These are phyloP conservation scores for Pseudopyricularia cyperi DNA, from an alignment of 2,329 filamentous ascomycete species.

Conservation along the genomic window DNA sequence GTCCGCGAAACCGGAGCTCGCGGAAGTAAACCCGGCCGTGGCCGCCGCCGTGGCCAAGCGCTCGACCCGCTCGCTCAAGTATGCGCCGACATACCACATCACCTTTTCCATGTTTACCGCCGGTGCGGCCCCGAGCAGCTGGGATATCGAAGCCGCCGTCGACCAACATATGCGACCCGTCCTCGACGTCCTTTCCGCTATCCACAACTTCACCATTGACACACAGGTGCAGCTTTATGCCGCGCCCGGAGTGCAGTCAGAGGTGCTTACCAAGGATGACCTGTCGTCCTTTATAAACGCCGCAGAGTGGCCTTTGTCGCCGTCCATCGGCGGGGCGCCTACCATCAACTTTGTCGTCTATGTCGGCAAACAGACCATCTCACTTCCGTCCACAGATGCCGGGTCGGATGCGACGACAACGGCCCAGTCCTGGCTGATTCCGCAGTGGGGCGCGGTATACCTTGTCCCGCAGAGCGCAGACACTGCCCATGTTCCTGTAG, in stretches of 20 bases:
- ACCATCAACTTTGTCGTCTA: slow-evolving; percentile 96
- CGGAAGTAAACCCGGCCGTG: slow-evolving; percentile 25
- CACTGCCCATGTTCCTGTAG: slow-evolving; percentile 41
- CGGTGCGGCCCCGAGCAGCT: slow-evolving; percentile 63
- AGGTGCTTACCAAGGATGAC: slow-evolving; percentile 68
- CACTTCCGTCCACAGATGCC: slow-evolving; percentile 11
- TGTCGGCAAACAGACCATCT: slow-evolving; percentile 65
- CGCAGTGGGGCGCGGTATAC: slow-evolving; percentile 78
- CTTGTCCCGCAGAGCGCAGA: slow-evolving; percentile 35
- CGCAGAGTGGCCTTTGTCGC: slow-evolving; percentile 91
- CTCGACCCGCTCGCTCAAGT: slow-evolving; percentile 75
- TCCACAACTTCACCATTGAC: slow-evolving; percentile 92
- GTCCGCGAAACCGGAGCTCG: not conserved
- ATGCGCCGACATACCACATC: slow-evolving; percentile 86
- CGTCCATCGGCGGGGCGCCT: slow-evolving; percentile 83
- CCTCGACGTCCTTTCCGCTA: slow-evolving; percentile 62
- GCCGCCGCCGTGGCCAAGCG: slow-evolving; percentile 51
- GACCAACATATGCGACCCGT: slow-evolving; percentile 72
- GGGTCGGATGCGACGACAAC: slow-evolving; percentile 14
- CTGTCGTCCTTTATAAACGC: slow-evolving; percentile 93
- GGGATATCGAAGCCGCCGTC: slow-evolving; percentile 79
- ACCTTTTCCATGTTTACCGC: slow-evolving; percentile 92
- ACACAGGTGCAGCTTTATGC: slow-evolving; percentile 95
- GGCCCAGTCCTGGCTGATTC: slow-evolving; percentile 71
- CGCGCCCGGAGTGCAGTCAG: slow-evolving; percentile 45